Conservation (phyloP, 2,329 filamentous ascomycete species). For the Chrysoporthe puriensis region DNA sequence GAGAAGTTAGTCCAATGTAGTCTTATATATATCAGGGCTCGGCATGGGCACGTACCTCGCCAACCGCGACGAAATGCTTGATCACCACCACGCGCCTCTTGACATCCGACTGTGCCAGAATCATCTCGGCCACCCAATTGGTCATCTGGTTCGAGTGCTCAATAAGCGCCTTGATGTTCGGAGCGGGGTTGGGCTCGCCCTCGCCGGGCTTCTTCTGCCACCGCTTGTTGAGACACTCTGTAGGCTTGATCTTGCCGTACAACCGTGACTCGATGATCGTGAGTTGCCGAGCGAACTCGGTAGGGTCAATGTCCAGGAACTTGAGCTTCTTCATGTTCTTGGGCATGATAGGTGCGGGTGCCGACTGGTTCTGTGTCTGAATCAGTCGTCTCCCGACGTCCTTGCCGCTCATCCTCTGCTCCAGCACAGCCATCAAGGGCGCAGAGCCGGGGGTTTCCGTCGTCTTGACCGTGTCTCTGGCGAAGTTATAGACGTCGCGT, state of each 20-base stretch:
- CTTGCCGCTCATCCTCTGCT: slow-evolving; percentile 85
- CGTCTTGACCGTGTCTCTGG: slow-evolving; percentile 87
- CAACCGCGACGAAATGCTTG: slow-evolving; percentile 96
- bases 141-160: slow-evolving; percentile 98
- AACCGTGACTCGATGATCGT: slow-evolving; percentile 95
- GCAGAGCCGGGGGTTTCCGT: slow-evolving; percentile 90
- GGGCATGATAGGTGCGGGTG: slow-evolving; percentile 86
- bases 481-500: slow-evolving; percentile 86
- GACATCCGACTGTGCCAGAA: slow-evolving; percentile 89
- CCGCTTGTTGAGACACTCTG: slow-evolving; percentile 96
- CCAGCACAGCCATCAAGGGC: slow-evolving; percentile 82
- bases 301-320: slow-evolving; percentile 94
- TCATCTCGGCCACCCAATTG: slow-evolving; percentile 99
- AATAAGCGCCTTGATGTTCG: slow-evolving; percentile 95
- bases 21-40: background rate
- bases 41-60: slow-evolving; percentile 73
- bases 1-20: slow-evolving; percentile 29
- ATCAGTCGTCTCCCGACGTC: slow-evolving; percentile 87
- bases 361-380: slow-evolving; percentile 80
- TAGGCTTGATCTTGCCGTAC: slow-evolving; percentile 94
- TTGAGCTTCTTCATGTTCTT: slow-evolving; percentile 99
- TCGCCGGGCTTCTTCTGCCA: slow-evolving; percentile 95
- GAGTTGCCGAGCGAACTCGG: slow-evolving; percentile 95
- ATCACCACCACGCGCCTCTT: slow-evolving; percentile 97
- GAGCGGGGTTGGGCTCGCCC: slow-evolving; percentile 80